phyloP scores from a whole-genome alignment of 305 asterid species.

The Fraxinus floribunda region DNA sequence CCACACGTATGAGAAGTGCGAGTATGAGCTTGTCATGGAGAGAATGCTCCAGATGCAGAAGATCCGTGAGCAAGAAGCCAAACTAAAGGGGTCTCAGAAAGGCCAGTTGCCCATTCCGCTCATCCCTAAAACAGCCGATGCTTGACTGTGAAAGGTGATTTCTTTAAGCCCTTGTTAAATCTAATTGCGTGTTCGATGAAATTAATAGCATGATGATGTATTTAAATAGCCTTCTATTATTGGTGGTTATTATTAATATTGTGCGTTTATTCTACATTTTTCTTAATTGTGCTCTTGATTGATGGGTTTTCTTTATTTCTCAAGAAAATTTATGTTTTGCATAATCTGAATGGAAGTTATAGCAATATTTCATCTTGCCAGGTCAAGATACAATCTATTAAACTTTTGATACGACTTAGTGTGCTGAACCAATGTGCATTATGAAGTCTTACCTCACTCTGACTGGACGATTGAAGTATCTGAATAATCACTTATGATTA shows the following conservation, averaged over 20 bases:
- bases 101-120: conserved; percentile 56
- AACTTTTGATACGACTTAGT: background rate
- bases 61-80: conserved; percentile 77
- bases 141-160: conserved; percentile 34
- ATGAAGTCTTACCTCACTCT: background rate
- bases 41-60: conserved; percentile 98
- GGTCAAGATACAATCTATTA: background rate
- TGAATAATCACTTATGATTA: background rate
- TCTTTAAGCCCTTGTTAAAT: background rate
- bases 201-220: background rate
- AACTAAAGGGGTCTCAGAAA: conserved; percentile 32
- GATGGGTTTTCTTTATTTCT: background rate
- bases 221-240: background rate
- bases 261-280: background rate
- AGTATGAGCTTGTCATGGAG: conserved; percentile 93
- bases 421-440: background rate
- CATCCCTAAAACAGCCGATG: conserved; percentile 77
- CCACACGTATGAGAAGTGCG: conserved; percentile 87
- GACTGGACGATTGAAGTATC: background rate
- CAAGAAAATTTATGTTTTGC: background rate
- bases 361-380: background rate
- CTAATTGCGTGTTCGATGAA: background rate
- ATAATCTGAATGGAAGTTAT: background rate
- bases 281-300: background rate
- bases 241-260: background rate